Conservation (phyloP, 768 basidiomycete species). For the Hypholoma sublateritium region DNA sequence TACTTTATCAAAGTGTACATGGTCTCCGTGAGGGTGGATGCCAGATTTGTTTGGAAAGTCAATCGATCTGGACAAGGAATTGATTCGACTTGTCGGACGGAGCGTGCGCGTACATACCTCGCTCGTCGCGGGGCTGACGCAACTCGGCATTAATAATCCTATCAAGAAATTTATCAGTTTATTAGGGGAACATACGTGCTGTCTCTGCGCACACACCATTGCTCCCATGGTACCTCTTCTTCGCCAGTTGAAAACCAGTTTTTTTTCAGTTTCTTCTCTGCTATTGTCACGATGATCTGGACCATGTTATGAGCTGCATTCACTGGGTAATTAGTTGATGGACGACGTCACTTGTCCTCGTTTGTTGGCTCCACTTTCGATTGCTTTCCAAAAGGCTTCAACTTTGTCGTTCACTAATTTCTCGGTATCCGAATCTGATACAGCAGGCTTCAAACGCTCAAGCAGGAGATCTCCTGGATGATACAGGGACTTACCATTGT, state of each 20-base stretch:
- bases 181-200: background rate
- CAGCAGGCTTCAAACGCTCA: slow-evolving; percentile 58
- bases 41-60: slow-evolving; percentile 58
- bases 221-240: slow-evolving; percentile 87
- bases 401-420: slow-evolving; percentile 74
- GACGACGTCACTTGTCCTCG: slow-evolving; percentile 58
- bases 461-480: background rate
- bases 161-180: background rate
- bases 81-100: background rate
- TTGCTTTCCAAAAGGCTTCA: slow-evolving; percentile 73
- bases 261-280: slow-evolving; percentile 76
- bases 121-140: slow-evolving; percentile 65
- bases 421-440: slow-evolving; percentile 72
- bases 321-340: background rate
- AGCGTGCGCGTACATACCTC: slow-evolving; percentile 37
- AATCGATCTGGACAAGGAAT: slow-evolving; percentile 33
- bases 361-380: slow-evolving; percentile 63
- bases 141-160: slow-evolving; percentile 84
- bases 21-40: slow-evolving; percentile 61
- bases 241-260: slow-evolving; percentile 78
- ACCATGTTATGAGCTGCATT: background rate
- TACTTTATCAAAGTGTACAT: slow-evolving; percentile 72
- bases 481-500: slow-evolving; percentile 62
- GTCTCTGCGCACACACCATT: slow-evolving; percentile 51
- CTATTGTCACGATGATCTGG: slow-evolving; percentile 73